A percentile compares a stretch with the other conserved stretches of the same genome.
Evolutionary conservation across 2,329 filamentous ascomycete species (phyloP).

Genomic region (Hymenoscyphus scutula): DNA sequence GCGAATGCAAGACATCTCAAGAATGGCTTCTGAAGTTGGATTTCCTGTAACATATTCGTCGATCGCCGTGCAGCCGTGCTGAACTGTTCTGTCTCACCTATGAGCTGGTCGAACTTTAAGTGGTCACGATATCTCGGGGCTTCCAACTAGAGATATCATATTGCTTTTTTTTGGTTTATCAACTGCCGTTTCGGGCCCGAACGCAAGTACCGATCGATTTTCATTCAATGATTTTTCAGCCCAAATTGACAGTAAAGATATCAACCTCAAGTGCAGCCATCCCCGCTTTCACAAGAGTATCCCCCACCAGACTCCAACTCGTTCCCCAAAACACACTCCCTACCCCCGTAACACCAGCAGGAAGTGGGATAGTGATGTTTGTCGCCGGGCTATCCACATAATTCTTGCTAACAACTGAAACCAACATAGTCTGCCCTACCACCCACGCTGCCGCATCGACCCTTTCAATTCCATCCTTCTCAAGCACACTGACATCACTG

Average conservation of each 20-base stretch:
- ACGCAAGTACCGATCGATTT: background rate
- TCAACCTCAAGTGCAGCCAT: constrained; percentile 16
- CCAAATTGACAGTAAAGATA: constrained; percentile 35
- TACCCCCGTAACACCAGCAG: background rate
- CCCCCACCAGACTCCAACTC: constrained; percentile 11
- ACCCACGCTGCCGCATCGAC: constrained; percentile 42
- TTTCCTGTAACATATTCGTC: background rate
- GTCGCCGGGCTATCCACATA: constrained; percentile 19
- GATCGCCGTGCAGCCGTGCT: background rate
- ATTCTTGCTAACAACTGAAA: constrained; percentile 39
- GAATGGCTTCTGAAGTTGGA: background rate
- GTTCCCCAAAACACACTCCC: constrained; percentile 14
- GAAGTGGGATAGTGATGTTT: constrained; percentile 12
- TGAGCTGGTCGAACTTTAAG: background rate
- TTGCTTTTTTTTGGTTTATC: background rate
- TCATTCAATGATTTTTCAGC: background rate
- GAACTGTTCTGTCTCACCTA: background rate
- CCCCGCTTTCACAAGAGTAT: constrained; percentile 9
- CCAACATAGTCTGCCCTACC: constrained; percentile 32
- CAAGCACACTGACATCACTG: constrained; percentile 7
- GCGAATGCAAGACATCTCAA: background rate
- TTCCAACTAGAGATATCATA: background rate
- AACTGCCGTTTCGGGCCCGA: background rate
- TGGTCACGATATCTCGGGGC: background rate
- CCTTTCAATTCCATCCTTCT: constrained; percentile 28